Base-by-base conservation (phyloP, 805 yeast species). In the Candida xiaguanensis region DNA sequence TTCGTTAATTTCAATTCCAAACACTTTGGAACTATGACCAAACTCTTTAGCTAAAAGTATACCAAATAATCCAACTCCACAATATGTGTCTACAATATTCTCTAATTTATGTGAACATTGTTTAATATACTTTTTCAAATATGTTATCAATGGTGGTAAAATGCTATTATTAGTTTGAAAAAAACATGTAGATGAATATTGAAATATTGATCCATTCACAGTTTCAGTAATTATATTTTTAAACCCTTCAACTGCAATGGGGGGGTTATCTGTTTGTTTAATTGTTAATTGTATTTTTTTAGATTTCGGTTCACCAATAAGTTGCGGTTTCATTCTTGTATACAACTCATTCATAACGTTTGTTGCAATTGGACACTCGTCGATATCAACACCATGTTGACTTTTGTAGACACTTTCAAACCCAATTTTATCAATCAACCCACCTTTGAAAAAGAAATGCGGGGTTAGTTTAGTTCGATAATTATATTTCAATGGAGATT, bases 1-100 rank as follows among this genome's bases (percentile, higher is more conserved):
- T 14, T 45, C 46, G 2, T 70, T 58, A 6, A 70, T 49, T 43
- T 70, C 75, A 16, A 70, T 65, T 1, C 75, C 75, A 45, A 62
- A 58, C 0, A 69, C 59, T 39, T 65, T 61, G 0, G 68, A 70
- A 19, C 44, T 34, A 8, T 48, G 50, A 1, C 55, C 48, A 8
- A 63, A 45, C 7, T 44, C 49, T 9, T 57, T 48, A 0, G 67
- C 52, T 20, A 68, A 52, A 2, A 63, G 50, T 9, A 70, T 66
- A 0, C 72, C 72, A 44, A 70, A 63, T 44, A 70, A 65, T 3
- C 75, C 75, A 5, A 69, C 60, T 6, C 75, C 75, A 48, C 75
- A 70, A 47, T 70, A 70, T 2, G 74, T 58, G 41, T 70, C 75
- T 5, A 70, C 53, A 22, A 70, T 47, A 40, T 61, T 53, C 25